Evolutionary conservation across 768 basidiomycete species (phyloP), one percentile per base, ranked within the genome.

Genomic region (Suillus sp.): DNA sequence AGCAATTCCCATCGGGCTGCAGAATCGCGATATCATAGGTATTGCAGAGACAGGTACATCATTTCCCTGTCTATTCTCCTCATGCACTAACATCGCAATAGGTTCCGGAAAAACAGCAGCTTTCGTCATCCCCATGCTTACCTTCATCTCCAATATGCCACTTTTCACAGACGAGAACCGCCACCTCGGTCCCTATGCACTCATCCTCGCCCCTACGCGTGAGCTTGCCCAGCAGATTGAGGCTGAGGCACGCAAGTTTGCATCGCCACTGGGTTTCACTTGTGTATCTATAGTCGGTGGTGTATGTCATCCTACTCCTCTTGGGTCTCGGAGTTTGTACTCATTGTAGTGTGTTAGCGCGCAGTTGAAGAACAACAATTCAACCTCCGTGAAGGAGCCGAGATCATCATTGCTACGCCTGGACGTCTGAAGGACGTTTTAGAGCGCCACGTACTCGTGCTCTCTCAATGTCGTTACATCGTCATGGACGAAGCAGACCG

Each of bases 401-500:
- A 99, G 70, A 99, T 99, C 65, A 92, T 99, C 71, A 98, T 99
- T 65, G 97, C 97, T 30, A 99, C 97, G 0, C 97, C 97, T 13
- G 97, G 97, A 79, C 95, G 97, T 78, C 83, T 99, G 20, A 97
- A 97, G 77, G 97, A 99, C 73, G 94, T 98, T 61, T 90, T 99
- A 64, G 96, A 99, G 78, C 88, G 95, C 25, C 93, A 92, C 74
- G 94, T 99, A 53, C 83, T 99, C 48, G 97, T 99, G 22, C 84
- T 99, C 50, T 91, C 92, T 8, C 97, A 99, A 76, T 99, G 97
- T 76, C 93, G 94, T 2, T 99, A 99, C 72, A 90, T 99, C 64
- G 96, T 99, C 68, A 97, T 99, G 97, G 97, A 99, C 75, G 97
- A 99, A 81, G 97, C 97, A 18, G 97, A 99, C 75, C 87, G 97